phyloP scores from a whole-genome alignment of 257 asterid species.

The Nyctanthes arbortristis region DNA sequence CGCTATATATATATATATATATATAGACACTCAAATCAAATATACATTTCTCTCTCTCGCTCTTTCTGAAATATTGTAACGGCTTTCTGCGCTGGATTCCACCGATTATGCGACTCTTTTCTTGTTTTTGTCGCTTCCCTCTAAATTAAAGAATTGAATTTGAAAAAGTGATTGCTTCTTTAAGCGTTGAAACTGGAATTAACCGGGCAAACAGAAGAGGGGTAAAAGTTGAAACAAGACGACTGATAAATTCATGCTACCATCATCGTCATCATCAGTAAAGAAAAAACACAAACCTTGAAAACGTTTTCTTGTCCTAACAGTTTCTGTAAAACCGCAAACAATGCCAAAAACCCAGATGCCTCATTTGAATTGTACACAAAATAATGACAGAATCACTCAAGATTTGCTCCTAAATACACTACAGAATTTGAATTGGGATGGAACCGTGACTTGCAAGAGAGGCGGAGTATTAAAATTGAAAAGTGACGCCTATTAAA shows the following conservation, averaged over 20 bases:
- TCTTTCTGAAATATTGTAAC: slow-evolving; percentile 27
- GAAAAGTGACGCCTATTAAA: too few relatives aligned
- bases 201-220: background rate
- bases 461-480: background rate
- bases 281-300: background rate
- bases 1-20: background rate
- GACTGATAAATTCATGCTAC: background rate
- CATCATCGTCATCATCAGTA: too few relatives aligned
- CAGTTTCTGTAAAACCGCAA: background rate
- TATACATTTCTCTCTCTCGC: background rate
- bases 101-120: slow-evolving; percentile 28
- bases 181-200: background rate
- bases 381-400: too few relatives aligned
- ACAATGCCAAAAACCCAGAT: background rate
- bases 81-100: slow-evolving; percentile 49
- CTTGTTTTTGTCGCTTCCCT: background rate
- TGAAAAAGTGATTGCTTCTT: background rate
- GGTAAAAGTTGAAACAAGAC: background rate
- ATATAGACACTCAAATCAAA: too few relatives aligned
- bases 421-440: too few relatives aligned
- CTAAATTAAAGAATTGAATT: slow-evolving; percentile 15
- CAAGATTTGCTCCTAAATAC: too few relatives aligned
- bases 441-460: background rate
- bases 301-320: background rate
- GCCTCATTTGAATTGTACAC: too few relatives aligned